Percentiles rank a stretch among this genome's conserved stretches.
These are phyloP conservation scores for Penicillium angulare DNA, from an alignment of 495 filamentous ascomycete species.

Conservation along the genomic window DNA sequence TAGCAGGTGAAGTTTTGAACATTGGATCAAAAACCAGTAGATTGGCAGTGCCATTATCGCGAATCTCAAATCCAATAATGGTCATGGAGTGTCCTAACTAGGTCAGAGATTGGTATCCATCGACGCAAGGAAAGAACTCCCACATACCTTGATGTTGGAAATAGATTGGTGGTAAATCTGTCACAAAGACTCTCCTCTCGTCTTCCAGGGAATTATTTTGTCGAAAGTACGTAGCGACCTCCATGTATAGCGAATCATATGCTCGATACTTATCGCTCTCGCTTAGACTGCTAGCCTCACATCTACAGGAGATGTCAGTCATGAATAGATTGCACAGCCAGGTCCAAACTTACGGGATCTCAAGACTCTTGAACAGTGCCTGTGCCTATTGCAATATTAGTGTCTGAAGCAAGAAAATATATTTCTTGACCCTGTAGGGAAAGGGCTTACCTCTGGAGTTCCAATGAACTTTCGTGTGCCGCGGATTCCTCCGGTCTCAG, in stretches of 20 bases:
- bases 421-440: not conserved
- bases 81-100: conserved; percentile 81
- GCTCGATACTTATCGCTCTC: conserved; percentile 40
- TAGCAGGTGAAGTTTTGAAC: conserved; percentile 65
- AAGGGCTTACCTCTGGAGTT: conserved; percentile 71
- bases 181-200: conserved; percentile 58
- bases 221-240: conserved; percentile 74
- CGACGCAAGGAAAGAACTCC: not conserved
- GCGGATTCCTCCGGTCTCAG: conserved; percentile 83
- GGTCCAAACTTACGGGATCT: conserved; percentile 55
- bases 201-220: conserved; percentile 36
- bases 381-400: conserved; percentile 58
- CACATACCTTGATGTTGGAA: conserved; percentile 75
- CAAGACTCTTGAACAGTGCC: conserved; percentile 69
- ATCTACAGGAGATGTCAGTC: conserved; percentile 33
- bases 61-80: conserved; percentile 80
- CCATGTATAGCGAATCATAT: conserved; percentile 58
- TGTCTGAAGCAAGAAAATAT: not conserved
- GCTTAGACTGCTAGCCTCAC: conserved; percentile 51
- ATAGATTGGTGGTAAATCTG: conserved; percentile 78
- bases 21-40: conserved; percentile 89
- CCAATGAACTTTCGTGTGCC: conserved; percentile 95
- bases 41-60: conserved; percentile 61
- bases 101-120: not conserved
- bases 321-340: not conserved